Conservation (phyloP, 2,329 filamentous ascomycete genomes). For the Metarhizium sp. region DNA sequence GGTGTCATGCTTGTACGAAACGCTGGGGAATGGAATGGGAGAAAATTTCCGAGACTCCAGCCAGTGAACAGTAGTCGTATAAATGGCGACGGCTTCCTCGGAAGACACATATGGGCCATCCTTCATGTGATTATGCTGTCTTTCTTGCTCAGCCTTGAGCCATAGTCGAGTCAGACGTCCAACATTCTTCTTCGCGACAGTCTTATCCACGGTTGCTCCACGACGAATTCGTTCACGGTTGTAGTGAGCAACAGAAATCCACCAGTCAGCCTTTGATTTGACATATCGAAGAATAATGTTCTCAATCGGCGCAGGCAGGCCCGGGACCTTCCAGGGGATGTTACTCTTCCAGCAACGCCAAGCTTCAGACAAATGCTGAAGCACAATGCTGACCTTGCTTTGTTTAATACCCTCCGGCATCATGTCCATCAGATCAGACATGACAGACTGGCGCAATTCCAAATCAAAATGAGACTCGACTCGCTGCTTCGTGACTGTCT, state of each 20-base stretch:
- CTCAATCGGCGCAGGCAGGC: slow-evolving; percentile 90
- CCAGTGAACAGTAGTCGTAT: slow-evolving; percentile 98
- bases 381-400: slow-evolving; percentile 96
- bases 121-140: slow-evolving; percentile 99
- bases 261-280: slow-evolving; percentile 99
- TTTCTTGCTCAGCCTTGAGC: slow-evolving; percentile 96
- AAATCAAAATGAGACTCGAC: slow-evolving; percentile 98
- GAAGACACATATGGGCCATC: slow-evolving; percentile 97
- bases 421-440: slow-evolving; percentile 99
- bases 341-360: slow-evolving; percentile 99
- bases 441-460: slow-evolving; percentile 92
- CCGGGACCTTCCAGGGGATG: slow-evolving; percentile 98
- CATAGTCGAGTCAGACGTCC: slow-evolving; percentile 89
- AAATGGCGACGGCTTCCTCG: slow-evolving; percentile 96
- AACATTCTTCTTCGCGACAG: slow-evolving; percentile 97
- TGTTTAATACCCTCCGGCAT: slow-evolving; percentile 99
- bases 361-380: slow-evolving; percentile 94
- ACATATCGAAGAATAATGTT: slow-evolving; percentile 98
- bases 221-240: slow-evolving; percentile 94
- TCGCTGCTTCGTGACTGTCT: slow-evolving; percentile 98
- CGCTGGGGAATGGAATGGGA: slow-evolving; percentile 95
- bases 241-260: slow-evolving; percentile 98
- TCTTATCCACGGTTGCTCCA: slow-evolving; percentile 97
- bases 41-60: slow-evolving; percentile 97
- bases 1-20: slow-evolving; percentile 98